These are phyloP conservation scores for Ligustrum vulgare DNA, from an alignment of 257 asterid genomes.

Conservation along the genomic window DNA sequence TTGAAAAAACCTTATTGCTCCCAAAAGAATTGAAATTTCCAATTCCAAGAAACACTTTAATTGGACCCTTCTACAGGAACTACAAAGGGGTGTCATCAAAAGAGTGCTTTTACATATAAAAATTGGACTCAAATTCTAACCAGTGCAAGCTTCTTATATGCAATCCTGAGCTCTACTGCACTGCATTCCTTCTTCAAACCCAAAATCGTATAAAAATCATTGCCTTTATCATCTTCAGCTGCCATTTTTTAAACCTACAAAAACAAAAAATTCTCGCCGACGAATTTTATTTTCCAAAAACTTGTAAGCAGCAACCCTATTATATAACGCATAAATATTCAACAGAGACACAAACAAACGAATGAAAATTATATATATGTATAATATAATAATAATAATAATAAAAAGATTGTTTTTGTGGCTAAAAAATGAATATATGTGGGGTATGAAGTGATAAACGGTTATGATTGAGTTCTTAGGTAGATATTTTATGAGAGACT, in stretches of 20 bases:
- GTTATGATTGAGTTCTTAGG: slow-evolving; percentile 34
- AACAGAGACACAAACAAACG: slow-evolving; percentile 8
- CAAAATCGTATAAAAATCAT: slow-evolving; percentile 67
- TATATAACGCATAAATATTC: neutral
- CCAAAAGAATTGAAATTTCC: neutral
- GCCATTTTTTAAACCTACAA: slow-evolving; percentile 49
- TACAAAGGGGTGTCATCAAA: neutral
- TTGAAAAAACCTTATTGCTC: neutral
- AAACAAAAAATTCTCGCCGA: slow-evolving; percentile 41
- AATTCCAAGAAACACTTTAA: slow-evolving; percentile 11
- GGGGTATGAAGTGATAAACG: slow-evolving; percentile 29
- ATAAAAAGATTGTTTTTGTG: neutral
- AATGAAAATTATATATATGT: slow-evolving; percentile 1
- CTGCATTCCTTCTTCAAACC: slow-evolving; percentile 79
- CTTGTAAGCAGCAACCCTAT: neutral
- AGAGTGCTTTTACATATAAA: neutral
- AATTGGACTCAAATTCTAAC: slow-evolving; percentile 35
- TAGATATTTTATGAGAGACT: slow-evolving; percentile 32
- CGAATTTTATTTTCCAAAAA: slow-evolving; percentile 37
- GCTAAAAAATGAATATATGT: slow-evolving; percentile 3
- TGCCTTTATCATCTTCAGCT: slow-evolving; percentile 36
- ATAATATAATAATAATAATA: too few relatives aligned
- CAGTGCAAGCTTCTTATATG: slow-evolving; percentile 87
- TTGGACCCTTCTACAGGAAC: neutral
- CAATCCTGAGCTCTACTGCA: slow-evolving; percentile 57